Percentiles rank a stretch among this genome's conserved stretches.
Conservation (phyloP, 2,329 filamentous ascomycete genomes). For the Aspergillus luchuensis region DNA sequence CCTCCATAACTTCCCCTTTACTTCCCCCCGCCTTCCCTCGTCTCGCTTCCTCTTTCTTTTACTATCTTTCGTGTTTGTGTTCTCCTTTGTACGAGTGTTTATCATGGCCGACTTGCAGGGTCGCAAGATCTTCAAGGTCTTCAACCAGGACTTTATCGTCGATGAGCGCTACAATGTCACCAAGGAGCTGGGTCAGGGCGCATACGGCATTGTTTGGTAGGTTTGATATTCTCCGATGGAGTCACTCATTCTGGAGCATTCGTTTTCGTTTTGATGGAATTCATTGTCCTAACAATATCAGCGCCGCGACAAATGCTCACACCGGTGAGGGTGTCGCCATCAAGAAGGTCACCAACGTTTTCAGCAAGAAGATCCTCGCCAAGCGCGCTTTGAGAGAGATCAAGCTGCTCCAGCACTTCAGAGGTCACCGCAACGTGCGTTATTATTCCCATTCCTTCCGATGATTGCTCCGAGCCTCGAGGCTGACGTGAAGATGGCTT, state of each 20-base stretch:
- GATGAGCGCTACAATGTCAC: conserved; percentile 98
- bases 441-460: background rate
- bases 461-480: background rate
- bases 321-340: conserved; percentile 94
- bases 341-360: conserved; percentile 99
- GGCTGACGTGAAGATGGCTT: conserved; percentile 40
- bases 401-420: conserved; percentile 97
- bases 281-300: conserved; percentile 40
- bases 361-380: conserved; percentile 99
- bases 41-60: conserved; percentile 10
- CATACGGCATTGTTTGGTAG: conserved; percentile 98
- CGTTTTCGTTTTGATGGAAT: background rate
- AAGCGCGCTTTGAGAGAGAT: conserved; percentile 98
- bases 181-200: conserved; percentile 96
- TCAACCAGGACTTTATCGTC: conserved; percentile 99
- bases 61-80: conserved; percentile 6
- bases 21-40: conserved; percentile 8
- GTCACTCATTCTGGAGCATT: background rate
- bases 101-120: conserved; percentile 63
- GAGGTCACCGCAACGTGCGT: conserved; percentile 80
- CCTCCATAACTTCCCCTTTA: conserved; percentile 12
- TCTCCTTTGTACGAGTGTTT: conserved; percentile 9
- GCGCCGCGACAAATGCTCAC: conserved; percentile 87
- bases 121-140: conserved; percentile 97
- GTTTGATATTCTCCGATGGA: conserved; percentile 30